phyloP scores from a whole-genome alignment of 2,329 filamentous ascomycete genomes.

The Decorospora gaudefroyi region DNA sequence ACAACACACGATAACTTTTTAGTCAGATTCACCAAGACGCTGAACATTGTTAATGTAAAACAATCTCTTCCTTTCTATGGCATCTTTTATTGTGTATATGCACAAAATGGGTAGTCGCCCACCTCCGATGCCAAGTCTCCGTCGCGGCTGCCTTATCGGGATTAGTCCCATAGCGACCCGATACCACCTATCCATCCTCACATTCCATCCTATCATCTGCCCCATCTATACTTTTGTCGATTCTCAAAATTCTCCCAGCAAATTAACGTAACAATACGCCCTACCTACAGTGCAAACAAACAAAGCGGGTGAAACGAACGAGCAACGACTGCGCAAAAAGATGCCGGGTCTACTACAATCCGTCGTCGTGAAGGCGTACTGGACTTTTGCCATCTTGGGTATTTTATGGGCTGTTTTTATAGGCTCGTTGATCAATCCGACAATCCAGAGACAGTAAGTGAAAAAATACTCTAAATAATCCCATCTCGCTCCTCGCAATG shows the following conservation, averaged over 20 bases:
- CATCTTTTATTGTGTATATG: no score
- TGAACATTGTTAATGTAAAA: no score
- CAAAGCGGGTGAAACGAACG: background rate
- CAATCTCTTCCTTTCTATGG: no score
- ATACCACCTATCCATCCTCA: conserved; percentile 2
- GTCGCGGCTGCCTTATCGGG: conserved; percentile 8
- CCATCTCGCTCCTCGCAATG: background rate
- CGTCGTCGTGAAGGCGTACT: conserved; percentile 46
- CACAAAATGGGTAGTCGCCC: no score
- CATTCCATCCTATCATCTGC: background rate
- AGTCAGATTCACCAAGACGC: no score
- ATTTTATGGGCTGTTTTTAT: conserved; percentile 70
- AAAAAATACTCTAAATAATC: no score
- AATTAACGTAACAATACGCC: background rate
- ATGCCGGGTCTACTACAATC: conserved; percentile 38
- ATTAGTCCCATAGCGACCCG: conserved; percentile 1
- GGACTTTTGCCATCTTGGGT: conserved; percentile 56
- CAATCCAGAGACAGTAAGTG: conserved; percentile 78
- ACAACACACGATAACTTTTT: no score
- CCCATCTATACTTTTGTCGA: background rate
- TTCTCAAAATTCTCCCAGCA: background rate
- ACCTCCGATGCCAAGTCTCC: conserved; percentile 12
- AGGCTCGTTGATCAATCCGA: conserved; percentile 67
- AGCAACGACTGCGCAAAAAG: background rate
- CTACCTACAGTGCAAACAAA: background rate